Conservation (phyloP, 495 filamentous ascomycete genomes). For the Aspergillus nidulans region DNA sequence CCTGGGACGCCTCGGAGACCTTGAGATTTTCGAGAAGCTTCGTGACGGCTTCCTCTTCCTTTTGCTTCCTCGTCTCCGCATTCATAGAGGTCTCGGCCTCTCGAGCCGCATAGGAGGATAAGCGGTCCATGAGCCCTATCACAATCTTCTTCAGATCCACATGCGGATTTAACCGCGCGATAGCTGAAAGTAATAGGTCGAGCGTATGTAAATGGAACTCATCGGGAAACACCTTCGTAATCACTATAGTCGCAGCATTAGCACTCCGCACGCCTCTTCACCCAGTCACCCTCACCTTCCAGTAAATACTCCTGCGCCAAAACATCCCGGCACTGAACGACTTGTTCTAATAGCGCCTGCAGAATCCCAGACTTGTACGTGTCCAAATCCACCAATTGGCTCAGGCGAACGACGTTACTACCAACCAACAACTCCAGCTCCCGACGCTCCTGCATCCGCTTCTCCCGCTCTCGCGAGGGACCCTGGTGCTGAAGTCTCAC, state of each 20-base stretch:
- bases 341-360: constrained; percentile 86
- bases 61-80: constrained; percentile 65
- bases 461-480: constrained; percentile 88
- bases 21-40: constrained; percentile 72
- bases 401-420: constrained; percentile 90
- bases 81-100: constrained; percentile 77
- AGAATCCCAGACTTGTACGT: constrained; percentile 89
- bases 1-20: constrained; percentile 57
- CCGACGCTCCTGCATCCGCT: constrained; percentile 87
- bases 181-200: constrained; percentile 87
- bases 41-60: constrained; percentile 78
- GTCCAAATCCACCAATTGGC: constrained; percentile 92
- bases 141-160: constrained; percentile 98
- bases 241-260: constrained; percentile 54
- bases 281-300: constrained; percentile 53
- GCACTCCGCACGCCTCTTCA: not conserved
- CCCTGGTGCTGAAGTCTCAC: constrained; percentile 96
- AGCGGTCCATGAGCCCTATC: constrained; percentile 93
- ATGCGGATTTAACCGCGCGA: constrained; percentile 85
- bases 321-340: constrained; percentile 96
- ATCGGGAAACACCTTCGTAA: constrained; percentile 98
- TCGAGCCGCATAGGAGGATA: constrained; percentile 86
- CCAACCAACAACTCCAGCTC: constrained; percentile 94
- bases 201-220: constrained; percentile 96
- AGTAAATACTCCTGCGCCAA: constrained; percentile 95